Conservation (phyloP, 2,329 filamentous ascomycete species). For the Trichophyton schoenleinii region DNA sequence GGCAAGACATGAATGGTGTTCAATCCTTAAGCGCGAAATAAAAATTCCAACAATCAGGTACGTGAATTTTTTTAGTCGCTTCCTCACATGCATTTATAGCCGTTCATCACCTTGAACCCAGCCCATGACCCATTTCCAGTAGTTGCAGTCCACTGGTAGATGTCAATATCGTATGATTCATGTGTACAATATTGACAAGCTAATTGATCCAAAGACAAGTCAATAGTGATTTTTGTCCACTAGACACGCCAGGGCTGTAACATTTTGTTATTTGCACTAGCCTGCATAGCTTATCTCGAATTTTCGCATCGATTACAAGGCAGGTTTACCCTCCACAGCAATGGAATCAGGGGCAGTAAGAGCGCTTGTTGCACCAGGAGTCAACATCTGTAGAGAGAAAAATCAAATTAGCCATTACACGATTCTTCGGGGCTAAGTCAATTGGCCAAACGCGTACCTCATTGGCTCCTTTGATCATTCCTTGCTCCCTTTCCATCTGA, state of each 20-base stretch:
- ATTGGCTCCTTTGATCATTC: slow-evolving; percentile 82
- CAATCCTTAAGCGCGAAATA: background rate
- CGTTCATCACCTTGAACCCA: background rate
- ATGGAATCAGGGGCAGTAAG: slow-evolving; percentile 12
- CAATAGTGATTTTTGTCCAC: background rate
- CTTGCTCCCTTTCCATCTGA: slow-evolving; percentile 96
- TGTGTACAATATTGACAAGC: background rate
- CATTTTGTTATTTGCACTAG: background rate
- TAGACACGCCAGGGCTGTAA: background rate
- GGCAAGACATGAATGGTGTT: background rate
- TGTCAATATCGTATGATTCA: background rate
- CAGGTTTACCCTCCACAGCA: slow-evolving; percentile 17
- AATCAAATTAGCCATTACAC: background rate
- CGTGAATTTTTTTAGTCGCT: background rate
- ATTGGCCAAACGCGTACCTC: slow-evolving; percentile 43
- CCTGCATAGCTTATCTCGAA: background rate
- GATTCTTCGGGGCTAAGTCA: background rate
- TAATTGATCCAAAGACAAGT: background rate
- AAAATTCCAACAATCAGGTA: background rate
- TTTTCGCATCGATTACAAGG: slow-evolving; percentile 19
- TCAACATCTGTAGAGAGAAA: slow-evolving; percentile 27
- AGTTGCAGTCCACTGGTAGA: background rate
- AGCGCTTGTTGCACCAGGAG: slow-evolving; percentile 23
- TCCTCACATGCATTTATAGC: background rate
- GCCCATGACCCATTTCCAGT: background rate